These are phyloP conservation scores for Verruconis gallopava DNA, from an alignment of 2,329 filamentous ascomycete genomes.

Conservation along the genomic window DNA sequence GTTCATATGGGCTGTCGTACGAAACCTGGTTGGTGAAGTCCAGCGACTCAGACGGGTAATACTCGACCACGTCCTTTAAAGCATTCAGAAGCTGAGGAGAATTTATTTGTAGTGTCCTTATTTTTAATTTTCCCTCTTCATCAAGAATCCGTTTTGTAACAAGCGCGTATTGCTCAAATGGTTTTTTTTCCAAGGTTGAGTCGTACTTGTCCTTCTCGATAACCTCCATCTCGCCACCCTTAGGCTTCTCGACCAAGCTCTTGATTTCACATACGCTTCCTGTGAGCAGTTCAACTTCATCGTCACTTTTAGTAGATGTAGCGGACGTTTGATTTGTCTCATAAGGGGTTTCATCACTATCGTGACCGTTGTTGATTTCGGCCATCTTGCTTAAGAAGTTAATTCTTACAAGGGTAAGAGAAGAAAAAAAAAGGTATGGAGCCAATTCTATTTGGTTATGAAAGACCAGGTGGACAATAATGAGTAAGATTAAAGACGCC, in stretches of 20 bases:
- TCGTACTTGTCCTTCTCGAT: constrained; percentile 12
- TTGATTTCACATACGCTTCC: constrained; percentile 9
- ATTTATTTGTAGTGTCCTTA: constrained; percentile 16
- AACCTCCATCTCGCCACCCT: constrained; percentile 7
- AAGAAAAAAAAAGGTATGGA: too few species aligned
- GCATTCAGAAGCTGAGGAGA: constrained; percentile 30
- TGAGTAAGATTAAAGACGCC: too few species aligned
- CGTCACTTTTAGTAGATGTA: constrained; percentile 3
- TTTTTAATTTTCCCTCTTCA: constrained; percentile 15
- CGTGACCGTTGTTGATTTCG: background rate
- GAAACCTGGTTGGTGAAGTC: constrained; percentile 22
- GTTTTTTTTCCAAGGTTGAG: constrained; percentile 2
- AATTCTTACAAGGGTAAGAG: too few species aligned
- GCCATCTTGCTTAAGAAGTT: too few species aligned
- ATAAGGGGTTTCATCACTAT: background rate
- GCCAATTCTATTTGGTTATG: too few species aligned
- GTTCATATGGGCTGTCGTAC: constrained; percentile 34
- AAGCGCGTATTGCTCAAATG: constrained; percentile 14
- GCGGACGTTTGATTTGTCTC: background rate
- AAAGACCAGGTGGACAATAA: too few species aligned
- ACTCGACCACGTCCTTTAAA: constrained; percentile 34
- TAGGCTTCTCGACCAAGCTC: constrained; percentile 7
- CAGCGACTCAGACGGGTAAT: constrained; percentile 29
- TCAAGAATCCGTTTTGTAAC: constrained; percentile 16
- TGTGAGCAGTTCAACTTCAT: background rate